Evolutionary conservation across 768 basidiomycete genomes (phyloP).

Genomic region (Porphyrellus cyaneotinctus): DNA sequence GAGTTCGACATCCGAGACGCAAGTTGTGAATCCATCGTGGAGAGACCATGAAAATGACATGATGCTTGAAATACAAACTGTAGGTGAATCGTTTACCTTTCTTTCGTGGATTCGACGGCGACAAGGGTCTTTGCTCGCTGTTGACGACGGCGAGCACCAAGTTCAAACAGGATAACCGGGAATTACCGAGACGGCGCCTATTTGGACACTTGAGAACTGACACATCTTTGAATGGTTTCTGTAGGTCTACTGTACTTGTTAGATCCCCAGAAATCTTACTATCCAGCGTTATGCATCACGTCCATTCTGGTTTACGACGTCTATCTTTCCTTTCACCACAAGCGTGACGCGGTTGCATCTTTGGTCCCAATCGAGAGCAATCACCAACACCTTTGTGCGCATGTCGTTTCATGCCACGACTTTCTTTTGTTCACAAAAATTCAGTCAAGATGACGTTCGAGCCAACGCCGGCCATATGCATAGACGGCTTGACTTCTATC

Average conservation of each 20-base stretch:
- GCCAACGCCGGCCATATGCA: too few relatives aligned
- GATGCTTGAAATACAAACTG: not conserved
- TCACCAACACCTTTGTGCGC: constrained; percentile 32
- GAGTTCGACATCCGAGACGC: constrained; percentile 27
- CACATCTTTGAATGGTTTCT: too few relatives aligned
- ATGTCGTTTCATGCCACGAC: constrained; percentile 9
- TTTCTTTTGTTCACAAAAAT: not conserved
- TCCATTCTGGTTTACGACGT: not conserved
- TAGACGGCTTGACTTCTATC: constrained; percentile 36
- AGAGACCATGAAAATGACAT: not conserved
- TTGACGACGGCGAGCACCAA: constrained; percentile 29
- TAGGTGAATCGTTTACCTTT: constrained; percentile 16
- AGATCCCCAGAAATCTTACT: not conserved
- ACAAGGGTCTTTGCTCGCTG: constrained; percentile 32
- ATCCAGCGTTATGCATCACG: too few relatives aligned
- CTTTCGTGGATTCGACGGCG: constrained; percentile 11
- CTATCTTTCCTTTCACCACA: constrained; percentile 1
- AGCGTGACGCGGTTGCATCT: constrained; percentile 28
- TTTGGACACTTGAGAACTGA: not conserved
- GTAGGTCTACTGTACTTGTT: not conserved
- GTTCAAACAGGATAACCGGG: constrained; percentile 14
- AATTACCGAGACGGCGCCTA: constrained; percentile 24
- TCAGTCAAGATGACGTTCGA: constrained; percentile 31
- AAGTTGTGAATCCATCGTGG: constrained; percentile 29
- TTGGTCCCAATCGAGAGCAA: constrained; percentile 35